Evolutionary conservation across 2,329 filamentous ascomycete genomes (phyloP).

Genomic region (Diaporthe sp.): DNA sequence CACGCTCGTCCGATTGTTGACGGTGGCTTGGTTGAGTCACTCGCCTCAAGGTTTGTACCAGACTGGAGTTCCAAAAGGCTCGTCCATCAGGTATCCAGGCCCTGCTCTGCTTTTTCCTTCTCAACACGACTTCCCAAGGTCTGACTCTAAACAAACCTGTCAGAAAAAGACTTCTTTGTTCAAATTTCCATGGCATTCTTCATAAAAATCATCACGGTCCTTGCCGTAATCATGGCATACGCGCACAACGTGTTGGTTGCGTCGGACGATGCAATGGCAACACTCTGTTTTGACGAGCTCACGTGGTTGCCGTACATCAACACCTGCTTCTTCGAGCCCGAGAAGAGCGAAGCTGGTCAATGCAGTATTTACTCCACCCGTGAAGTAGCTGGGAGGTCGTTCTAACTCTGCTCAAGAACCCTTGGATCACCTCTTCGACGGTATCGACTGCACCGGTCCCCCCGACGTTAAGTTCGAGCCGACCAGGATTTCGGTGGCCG

Average conservation of each 20-base stretch:
- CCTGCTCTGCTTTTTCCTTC: neutral
- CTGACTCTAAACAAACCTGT: neutral
- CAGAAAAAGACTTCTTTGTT: neutral
- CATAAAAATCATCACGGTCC: too few species aligned
- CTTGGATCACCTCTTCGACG: neutral
- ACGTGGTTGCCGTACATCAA: neutral
- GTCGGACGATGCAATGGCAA: neutral
- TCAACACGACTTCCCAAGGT: neutral
- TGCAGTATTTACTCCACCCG: neutral
- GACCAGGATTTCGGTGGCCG: neutral
- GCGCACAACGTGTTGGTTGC: neutral
- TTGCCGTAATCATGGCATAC: neutral
- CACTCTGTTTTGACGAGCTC: neutral
- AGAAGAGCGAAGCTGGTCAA: neutral
- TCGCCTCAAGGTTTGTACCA: rapidly evolving
- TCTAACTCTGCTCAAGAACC: neutral
- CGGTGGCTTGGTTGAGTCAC: neutral
- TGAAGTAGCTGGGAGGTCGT: rapidly evolving
- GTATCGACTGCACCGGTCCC: neutral
- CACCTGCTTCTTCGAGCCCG: neutral
- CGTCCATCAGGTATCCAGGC: too few species aligned
- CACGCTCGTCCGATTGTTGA: neutral
- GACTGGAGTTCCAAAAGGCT: neutral
- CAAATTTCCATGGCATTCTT: neutral
- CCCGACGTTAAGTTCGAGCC: neutral